Evolutionary conservation across 306 rosid species (phyloP), one percentile per base, ranked within the genome.

Genomic region (Lablab purpureus): DNA sequence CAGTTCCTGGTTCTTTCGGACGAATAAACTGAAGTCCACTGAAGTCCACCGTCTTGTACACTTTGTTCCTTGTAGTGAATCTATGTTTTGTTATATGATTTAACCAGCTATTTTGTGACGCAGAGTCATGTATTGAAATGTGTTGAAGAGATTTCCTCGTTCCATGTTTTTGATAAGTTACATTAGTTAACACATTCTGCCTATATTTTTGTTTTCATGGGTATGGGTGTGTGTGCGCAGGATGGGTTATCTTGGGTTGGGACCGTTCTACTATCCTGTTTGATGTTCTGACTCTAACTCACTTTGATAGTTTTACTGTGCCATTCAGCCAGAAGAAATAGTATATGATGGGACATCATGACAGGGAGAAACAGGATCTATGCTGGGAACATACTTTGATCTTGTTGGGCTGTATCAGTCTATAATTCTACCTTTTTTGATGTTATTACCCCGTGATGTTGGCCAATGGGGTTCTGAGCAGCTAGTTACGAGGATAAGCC

Each of bases 1-100:
- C 93, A 41, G 22, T 81, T 25, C 93, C 89, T 52, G 82, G 71
- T 73, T 78, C 62, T 64, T 55, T 81, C 18, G 52, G 58, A 45
- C 65, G 47, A 19, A 7, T 63, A 64, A 87, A 71, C 47, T 81
- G 85, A 87, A 71, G 36, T 56, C n/a, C n/a, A n/a, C n/a, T n/a
- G n/a, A n/a, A n/a, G n/a, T n/a, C n/a, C n/a, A 18, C n/a, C 21
- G 46, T 81, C 37, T 43, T 7, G 18, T 23, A 10, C 60, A 17
- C 54, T 75, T 52, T 25, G 7, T 64, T 80, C 2, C 10, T 43
- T 11, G 9, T 7, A 25, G 28, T 51, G 63, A 70, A 79, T 75
- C 78, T 60, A 4, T 60, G 21, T 67, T 68, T 49, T 74, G 43
- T 51, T 21, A 6, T 25, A 4, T 77, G 27, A 45, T 69, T 84